These are phyloP conservation scores for Macadamia tetraphylla DNA, from an alignment of 164 flowering plant species.

Conservation along the genomic window DNA sequence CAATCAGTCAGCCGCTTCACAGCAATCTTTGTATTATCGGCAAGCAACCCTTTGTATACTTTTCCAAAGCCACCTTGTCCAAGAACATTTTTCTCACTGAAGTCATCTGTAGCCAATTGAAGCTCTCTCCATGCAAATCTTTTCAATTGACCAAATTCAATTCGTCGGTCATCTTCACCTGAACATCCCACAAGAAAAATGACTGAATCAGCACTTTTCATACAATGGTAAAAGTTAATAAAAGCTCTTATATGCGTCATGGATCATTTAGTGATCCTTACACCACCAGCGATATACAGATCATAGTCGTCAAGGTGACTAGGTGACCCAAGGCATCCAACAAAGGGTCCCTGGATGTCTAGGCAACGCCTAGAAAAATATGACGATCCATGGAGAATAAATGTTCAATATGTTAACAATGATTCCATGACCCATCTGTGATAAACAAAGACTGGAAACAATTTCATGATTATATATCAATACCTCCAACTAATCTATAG, in stretches of 20 bases:
- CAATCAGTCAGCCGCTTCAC: slow-evolving; percentile 76
- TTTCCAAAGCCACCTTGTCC: slow-evolving; percentile 95
- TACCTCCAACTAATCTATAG: no score
- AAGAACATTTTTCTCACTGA: slow-evolving; percentile 72
- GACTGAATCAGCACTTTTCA: neutral
- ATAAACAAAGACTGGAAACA: no score
- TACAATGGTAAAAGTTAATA: neutral
- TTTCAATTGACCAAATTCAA: slow-evolving; percentile 78
- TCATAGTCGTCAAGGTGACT: no score
- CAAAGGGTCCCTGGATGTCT: no score
- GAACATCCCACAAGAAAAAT: slow-evolving; percentile 3
- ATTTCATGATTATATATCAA: no score
- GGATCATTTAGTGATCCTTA: slow-evolving; percentile 6
- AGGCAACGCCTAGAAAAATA: no score
- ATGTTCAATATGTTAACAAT: no score
- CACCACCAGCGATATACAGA: neutral
- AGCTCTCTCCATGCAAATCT: slow-evolving; percentile 79
- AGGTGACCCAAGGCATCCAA: no score
- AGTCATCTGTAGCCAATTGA: slow-evolving; percentile 74
- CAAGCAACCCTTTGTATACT: slow-evolving; percentile 75
- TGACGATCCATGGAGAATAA: no score
- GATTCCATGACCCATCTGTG: no score
- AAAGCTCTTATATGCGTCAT: neutral
- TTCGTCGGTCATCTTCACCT: slow-evolving; percentile 82
- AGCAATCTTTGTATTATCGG: slow-evolving; percentile 66